phyloP scores from a whole-genome alignment of 2,329 filamentous ascomycete genomes.

The Fusarium multiceps region DNA sequence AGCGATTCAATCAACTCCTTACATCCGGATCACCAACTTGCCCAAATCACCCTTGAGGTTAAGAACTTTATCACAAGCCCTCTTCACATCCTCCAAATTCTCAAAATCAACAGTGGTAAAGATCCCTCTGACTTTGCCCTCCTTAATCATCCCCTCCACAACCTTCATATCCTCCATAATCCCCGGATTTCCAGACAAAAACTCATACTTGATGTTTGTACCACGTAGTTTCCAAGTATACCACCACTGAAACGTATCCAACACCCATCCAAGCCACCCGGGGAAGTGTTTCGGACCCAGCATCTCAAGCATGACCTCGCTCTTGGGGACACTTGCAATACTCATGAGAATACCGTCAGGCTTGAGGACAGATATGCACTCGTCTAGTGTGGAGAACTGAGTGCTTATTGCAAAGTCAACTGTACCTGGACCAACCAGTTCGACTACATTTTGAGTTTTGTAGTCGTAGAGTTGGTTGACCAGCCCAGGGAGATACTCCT shows the following conservation, averaged over 20 bases:
- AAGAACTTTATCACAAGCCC: conserved; percentile 53
- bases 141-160: conserved; percentile 55
- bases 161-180: conserved; percentile 56
- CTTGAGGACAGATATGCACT: conserved; percentile 55
- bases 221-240: conserved; percentile 58
- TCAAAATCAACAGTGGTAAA: conserved; percentile 55
- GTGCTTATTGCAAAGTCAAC: conserved; percentile 66
- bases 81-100: conserved; percentile 57
- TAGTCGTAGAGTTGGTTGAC: conserved; percentile 66
- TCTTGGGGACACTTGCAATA: conserved; percentile 54
- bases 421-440: conserved; percentile 53
- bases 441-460: conserved; percentile 53
- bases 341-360: conserved; percentile 55
- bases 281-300: conserved; percentile 50
- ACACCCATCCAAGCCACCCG: conserved; percentile 53
- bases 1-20: neutral
- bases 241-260: conserved; percentile 53
- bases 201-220: conserved; percentile 57
- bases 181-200: conserved; percentile 58
- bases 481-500: conserved; percentile 54
- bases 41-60: conserved; percentile 45
- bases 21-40: conserved; percentile 46
- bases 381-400: conserved; percentile 52
- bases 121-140: conserved; percentile 57
- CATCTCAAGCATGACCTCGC: conserved; percentile 45